These are phyloP conservation scores for Starmerella geochares DNA, from an alignment of 805 yeast genomes.

Conservation along the genomic window DNA sequence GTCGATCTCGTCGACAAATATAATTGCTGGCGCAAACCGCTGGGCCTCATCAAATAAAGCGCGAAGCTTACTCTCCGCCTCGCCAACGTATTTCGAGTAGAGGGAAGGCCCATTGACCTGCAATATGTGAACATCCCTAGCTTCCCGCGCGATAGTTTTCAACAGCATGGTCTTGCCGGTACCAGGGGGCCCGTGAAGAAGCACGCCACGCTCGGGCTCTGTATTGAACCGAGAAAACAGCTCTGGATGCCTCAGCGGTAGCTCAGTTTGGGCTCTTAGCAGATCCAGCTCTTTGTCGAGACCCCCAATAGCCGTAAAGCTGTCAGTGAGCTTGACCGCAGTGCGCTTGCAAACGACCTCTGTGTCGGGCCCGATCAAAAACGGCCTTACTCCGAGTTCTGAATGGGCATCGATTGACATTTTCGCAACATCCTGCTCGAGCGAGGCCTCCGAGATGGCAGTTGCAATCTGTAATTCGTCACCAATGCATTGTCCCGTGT, in stretches of 20 bases:
- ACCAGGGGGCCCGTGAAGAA: conserved; percentile 93
- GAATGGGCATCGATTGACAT: not conserved
- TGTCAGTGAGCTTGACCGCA: not conserved
- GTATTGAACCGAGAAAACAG: conserved; percentile 77
- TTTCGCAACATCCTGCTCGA: conserved; percentile 35
- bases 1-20: conserved; percentile 88
- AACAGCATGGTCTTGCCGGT: conserved; percentile 90
- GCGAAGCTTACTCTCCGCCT: conserved; percentile 78
- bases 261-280: conserved; percentile 56
- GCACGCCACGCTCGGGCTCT: conserved; percentile 85
- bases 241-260: conserved; percentile 71
- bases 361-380: not conserved
- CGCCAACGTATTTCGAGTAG: conserved; percentile 87
- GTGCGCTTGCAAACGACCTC: not conserved
- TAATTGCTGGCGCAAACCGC: conserved; percentile 74
- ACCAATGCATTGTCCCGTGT: conserved; percentile 36
- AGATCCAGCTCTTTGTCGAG: conserved; percentile 50
- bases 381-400: not conserved
- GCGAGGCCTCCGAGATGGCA: conserved; percentile 38
- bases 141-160: conserved; percentile 66
- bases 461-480: conserved; percentile 43
- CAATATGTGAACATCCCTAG: conserved; percentile 63
- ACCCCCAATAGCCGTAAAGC: conserved; percentile 66
- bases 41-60: conserved; percentile 76
- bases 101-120: conserved; percentile 85